phyloP scores from a whole-genome alignment of 1,139 yeast species.

The Candida pseudoviswanathii region DNA sequence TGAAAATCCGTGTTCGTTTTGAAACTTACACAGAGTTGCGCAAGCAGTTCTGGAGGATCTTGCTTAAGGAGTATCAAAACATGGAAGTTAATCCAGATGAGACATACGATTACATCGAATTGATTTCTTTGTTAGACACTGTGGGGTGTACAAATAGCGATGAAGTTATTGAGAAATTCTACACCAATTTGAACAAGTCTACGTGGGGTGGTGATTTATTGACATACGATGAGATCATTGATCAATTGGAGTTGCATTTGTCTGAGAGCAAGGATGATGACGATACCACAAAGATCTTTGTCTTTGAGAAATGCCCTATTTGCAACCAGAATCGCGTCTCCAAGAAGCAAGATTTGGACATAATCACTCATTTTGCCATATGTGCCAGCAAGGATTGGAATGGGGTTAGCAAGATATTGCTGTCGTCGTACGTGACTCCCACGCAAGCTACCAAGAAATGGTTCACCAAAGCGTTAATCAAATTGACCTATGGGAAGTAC shows the following conservation, averaged over 20 bases:
- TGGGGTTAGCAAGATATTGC: slow-evolving; percentile 63
- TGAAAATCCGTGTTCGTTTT: slow-evolving; percentile 65
- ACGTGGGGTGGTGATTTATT: slow-evolving; percentile 60
- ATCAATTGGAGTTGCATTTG: slow-evolving; percentile 49
- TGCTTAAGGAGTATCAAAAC: slow-evolving; percentile 53
- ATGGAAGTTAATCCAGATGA: slow-evolving; percentile 31
- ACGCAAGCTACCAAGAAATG: slow-evolving; percentile 85
- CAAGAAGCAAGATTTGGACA: slow-evolving; percentile 61
- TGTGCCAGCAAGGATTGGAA: slow-evolving; percentile 84
- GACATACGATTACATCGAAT: slow-evolving; percentile 53
- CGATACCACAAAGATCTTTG: slow-evolving; percentile 44
- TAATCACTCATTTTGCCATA: slow-evolving; percentile 82
- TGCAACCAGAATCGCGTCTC: slow-evolving; percentile 66
- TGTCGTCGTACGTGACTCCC: slow-evolving; percentile 75
- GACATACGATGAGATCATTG: slow-evolving; percentile 57
- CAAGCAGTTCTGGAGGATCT: slow-evolving; percentile 68
- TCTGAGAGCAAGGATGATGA: slow-evolving; percentile 18
- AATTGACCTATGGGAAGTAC: slow-evolving; percentile 86
- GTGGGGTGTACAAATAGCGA: slow-evolving; percentile 62
- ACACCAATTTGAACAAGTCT: slow-evolving; percentile 42
- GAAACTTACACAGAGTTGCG: slow-evolving; percentile 68
- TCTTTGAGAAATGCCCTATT: slow-evolving; percentile 72
- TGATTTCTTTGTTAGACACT: slow-evolving; percentile 60
- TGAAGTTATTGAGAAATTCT: slow-evolving; percentile 47
- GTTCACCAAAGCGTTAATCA: slow-evolving; percentile 82